Percentiles rank a stretch among this genome's conserved stretches.
phyloP scores from a whole-genome alignment of 495 filamentous ascomycete genomes.

The Collariella sp. region DNA sequence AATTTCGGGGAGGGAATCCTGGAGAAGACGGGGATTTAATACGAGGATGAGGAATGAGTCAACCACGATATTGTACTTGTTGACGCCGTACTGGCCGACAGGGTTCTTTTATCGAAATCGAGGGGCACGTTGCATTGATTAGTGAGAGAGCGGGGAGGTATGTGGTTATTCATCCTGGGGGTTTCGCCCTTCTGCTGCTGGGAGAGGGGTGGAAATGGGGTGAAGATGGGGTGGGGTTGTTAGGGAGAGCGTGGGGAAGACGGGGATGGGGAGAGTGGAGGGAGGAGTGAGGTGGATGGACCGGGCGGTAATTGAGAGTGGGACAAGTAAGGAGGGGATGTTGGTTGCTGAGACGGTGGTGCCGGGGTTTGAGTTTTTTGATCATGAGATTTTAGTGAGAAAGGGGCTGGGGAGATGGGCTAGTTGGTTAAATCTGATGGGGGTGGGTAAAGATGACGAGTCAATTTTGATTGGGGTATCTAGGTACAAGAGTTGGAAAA shows the following conservation, averaged over 20 bases:
- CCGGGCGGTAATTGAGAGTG: slow-evolving; percentile 63
- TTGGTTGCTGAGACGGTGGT: slow-evolving; percentile 61
- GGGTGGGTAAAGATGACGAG: too few species aligned
- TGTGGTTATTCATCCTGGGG: slow-evolving; percentile 47
- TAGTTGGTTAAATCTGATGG: slow-evolving; percentile 37
- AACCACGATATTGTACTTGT: slow-evolving; percentile 53
- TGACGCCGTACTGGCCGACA: slow-evolving; percentile 48
- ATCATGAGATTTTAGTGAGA: slow-evolving; percentile 52
- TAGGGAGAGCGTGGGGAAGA: too few species aligned
- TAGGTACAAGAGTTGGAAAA: neutral
- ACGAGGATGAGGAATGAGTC: slow-evolving; percentile 36
- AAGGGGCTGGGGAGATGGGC: slow-evolving; percentile 38
- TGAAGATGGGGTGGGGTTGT: too few species aligned
- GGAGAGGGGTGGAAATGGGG: neutral
- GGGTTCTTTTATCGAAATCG: slow-evolving; percentile 54
- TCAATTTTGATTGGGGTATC: neutral
- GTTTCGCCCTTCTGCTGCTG: neutral
- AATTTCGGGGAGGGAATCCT: too few species aligned
- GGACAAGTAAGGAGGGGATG: slow-evolving; percentile 38
- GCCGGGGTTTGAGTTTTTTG: slow-evolving; percentile 57
- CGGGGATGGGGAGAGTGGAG: slow-evolving; percentile 22
- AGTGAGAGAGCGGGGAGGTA: slow-evolving; percentile 51
- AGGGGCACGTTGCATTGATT: slow-evolving; percentile 54
- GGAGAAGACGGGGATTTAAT: slow-evolving; percentile 19
- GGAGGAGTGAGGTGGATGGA: slow-evolving; percentile 50